These are phyloP conservation scores for Quercus robur DNA, from an alignment of 306 rosid genomes.

Conservation along the genomic window DNA sequence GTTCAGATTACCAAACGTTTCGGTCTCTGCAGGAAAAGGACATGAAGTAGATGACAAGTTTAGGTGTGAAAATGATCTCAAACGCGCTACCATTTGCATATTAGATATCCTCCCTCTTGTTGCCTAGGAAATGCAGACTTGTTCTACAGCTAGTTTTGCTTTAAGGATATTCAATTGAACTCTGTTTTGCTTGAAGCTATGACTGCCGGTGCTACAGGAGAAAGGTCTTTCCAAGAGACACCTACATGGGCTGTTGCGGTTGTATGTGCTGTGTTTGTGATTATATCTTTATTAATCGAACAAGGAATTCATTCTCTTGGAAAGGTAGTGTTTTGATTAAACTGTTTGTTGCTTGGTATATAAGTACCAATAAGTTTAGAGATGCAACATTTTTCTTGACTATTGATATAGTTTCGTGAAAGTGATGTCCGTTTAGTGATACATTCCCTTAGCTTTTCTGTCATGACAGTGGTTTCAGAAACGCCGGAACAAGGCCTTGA, in stretches of 20 bases:
- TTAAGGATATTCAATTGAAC: background rate
- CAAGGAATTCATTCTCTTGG: conserved; percentile 57
- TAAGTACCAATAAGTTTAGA: too few relatives aligned
- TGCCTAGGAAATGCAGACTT: background rate
- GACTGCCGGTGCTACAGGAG: conserved; percentile 29
- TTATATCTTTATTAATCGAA: conserved; percentile 56
- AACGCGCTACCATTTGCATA: background rate
- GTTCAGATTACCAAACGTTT: background rate
- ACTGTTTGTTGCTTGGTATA: background rate
- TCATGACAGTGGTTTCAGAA: conserved; percentile 57
- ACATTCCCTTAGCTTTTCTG: background rate
- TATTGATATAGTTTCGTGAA: too few relatives aligned
- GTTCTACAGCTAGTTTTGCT: background rate
- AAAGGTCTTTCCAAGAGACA: conserved; percentile 49
- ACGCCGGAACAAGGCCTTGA: conserved; percentile 61
- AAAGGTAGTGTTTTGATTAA: conserved; percentile 32
- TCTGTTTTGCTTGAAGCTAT: background rate
- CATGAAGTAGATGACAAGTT: conserved; percentile 10
- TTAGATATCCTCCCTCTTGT: background rate
- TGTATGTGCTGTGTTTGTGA: conserved; percentile 53
- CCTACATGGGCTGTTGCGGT: conserved; percentile 78
- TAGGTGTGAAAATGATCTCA: too few relatives aligned
- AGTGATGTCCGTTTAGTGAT: background rate
- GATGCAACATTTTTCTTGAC: too few relatives aligned
- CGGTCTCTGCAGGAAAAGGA: conserved; percentile 1